These are phyloP conservation scores for Glycine latifolia DNA, from an alignment of 306 rosid genomes.

Conservation along the genomic window DNA sequence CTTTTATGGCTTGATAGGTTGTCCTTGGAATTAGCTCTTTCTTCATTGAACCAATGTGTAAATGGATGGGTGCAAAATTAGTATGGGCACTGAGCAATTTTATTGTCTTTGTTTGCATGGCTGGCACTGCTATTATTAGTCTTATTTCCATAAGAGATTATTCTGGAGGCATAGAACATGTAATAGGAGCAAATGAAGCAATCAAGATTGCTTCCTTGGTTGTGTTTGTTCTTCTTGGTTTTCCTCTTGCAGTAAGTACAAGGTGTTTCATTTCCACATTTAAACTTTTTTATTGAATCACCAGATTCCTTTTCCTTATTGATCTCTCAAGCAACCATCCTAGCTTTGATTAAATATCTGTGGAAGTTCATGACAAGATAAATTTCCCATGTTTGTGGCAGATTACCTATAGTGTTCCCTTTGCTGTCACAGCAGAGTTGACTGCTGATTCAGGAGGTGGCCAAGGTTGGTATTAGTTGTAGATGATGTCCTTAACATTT, in stretches of 20 bases:
- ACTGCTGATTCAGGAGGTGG: constrained; percentile 98
- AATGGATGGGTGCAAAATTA: constrained; percentile 82
- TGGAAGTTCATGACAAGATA: constrained; percentile 33
- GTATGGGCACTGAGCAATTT: constrained; percentile 99
- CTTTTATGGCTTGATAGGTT: constrained; percentile 61
- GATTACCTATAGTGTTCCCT: constrained; percentile 98
- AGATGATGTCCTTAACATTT: constrained; percentile 22
- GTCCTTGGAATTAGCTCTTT: constrained; percentile 96
- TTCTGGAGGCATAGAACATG: constrained; percentile 72
- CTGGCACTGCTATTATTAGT: constrained; percentile 87
- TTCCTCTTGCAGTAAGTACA: constrained; percentile 92
- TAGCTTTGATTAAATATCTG: constrained; percentile 11
- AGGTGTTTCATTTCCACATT: constrained; percentile 12
- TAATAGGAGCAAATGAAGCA: constrained; percentile 73
- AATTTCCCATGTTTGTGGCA: constrained; percentile 57
- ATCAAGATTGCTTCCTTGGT: constrained; percentile 84
- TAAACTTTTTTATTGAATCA: constrained; percentile 22
- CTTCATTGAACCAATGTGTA: constrained; percentile 94
- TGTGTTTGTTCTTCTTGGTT: constrained; percentile 94
- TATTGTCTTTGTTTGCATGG: constrained; percentile 94
- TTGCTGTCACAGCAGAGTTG: constrained; percentile 89
- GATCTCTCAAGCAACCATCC: constrained; percentile 22
- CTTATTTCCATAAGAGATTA: constrained; percentile 67
- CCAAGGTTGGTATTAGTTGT: constrained; percentile 70
- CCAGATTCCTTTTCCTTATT: constrained; percentile 26